Percentiles rank a stretch among this genome's conserved stretches.
Conservation (phyloP, 768 basidiomycete genomes). For the Fomitopsis serialis region DNA sequence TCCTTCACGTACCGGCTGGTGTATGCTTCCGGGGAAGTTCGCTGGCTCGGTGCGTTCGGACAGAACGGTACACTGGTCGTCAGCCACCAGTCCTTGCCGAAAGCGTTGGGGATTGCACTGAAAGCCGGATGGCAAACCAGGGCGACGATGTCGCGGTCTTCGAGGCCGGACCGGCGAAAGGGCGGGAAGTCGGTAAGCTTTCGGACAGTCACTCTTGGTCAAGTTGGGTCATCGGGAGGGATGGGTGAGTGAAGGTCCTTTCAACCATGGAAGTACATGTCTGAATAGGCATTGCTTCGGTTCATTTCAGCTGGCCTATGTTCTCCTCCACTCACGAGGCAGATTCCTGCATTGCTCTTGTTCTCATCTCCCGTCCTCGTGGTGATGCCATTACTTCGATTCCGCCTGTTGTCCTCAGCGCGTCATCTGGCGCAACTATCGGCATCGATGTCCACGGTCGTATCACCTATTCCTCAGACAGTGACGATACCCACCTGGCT, state of each 20-base stretch:
- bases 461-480: background rate
- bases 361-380: constrained; percentile 12
- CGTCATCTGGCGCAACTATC: constrained; percentile 6
- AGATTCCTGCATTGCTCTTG: background rate
- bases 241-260: constrained; percentile 11
- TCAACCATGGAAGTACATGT: background rate
- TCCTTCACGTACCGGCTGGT: constrained; percentile 25
- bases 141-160: constrained; percentile 7
- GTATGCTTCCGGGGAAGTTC: constrained; percentile 16
- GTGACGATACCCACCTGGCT: background rate
- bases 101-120: constrained; percentile 6
- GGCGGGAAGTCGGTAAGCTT: constrained; percentile 6
- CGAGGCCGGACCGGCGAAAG: background rate
- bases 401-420: constrained; percentile 14
- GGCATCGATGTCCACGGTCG: constrained; percentile 1
- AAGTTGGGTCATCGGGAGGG: constrained; percentile 11
- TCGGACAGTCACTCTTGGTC: constrained; percentile 12
- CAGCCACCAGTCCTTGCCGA: constrained; percentile 10
- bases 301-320: constrained; percentile 9
- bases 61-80: constrained; percentile 18
- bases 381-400: constrained; percentile 2
- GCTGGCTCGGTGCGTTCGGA: constrained; percentile 22
- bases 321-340: constrained; percentile 5
- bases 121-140: constrained; percentile 10
- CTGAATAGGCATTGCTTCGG: background rate